A percentile compares a stretch with the other conserved stretches of the same genome.
Evolutionary conservation across 164 flowering plant genomes (phyloP).

Genomic region (grape (Vitis vinifera)): ASM3070453v1 NC_081814.1:11264001-11264500

Average conservation of each 20-base stretch:
- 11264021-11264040: constrained; percentile 44
- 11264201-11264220: constrained; percentile 41
- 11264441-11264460: no score
- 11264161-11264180: constrained; percentile 26
- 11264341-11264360: constrained; percentile 27
- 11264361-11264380: no score
- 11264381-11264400: neutral
- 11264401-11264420: neutral
- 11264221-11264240: constrained; percentile 37
- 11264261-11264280: constrained; percentile 46
- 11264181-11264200: constrained; percentile 29
- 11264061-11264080: constrained; percentile 38
- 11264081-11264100: neutral
- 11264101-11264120: neutral
- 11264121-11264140: neutral
- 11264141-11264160: constrained; percentile 25
- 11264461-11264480: no score
- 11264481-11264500: no score
- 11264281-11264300: constrained; percentile 38
- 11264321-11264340: constrained; percentile 54
- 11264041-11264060: constrained; percentile 47
- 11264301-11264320: constrained; percentile 32
- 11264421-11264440: neutral
- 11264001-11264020: constrained; percentile 39
- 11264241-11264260: constrained; percentile 42